Evolutionary conservation across 495 filamentous ascomycete species (phyloP).

Genomic region (Opeltia flavorubescens): DNA sequence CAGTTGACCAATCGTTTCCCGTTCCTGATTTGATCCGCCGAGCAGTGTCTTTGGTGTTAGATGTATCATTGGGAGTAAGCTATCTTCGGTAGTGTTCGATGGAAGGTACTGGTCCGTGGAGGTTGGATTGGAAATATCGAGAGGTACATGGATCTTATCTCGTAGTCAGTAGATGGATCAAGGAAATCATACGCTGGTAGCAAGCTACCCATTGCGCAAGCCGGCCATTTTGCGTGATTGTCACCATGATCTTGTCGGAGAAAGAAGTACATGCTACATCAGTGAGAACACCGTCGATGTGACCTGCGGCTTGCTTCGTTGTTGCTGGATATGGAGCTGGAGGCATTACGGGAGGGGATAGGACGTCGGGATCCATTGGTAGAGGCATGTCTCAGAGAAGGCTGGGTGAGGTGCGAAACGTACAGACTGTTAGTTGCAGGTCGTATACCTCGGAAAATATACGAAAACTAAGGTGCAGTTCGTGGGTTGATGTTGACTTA

Average conservation of each 20-base stretch:
- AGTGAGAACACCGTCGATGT: constrained; percentile 53
- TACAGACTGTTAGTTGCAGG: too few relatives aligned
- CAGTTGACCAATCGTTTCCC: constrained; percentile 75
- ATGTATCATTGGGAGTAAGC: constrained; percentile 59
- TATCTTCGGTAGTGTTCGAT: constrained; percentile 33
- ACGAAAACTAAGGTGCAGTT: too few relatives aligned
- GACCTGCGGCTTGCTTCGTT: constrained; percentile 49
- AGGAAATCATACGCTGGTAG: neutral
- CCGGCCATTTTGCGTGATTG: constrained; percentile 71
- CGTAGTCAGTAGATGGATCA: neutral
- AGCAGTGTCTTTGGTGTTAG: constrained; percentile 80
- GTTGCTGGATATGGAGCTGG: constrained; percentile 53
- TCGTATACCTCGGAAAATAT: too few relatives aligned
- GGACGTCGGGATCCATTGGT: constrained; percentile 7
- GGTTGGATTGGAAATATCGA: constrained; percentile 51
- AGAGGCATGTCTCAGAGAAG: constrained; percentile 10
- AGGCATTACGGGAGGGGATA: neutral
- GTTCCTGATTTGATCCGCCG: constrained; percentile 64
- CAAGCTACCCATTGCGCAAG: constrained; percentile 67
- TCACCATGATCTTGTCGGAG: constrained; percentile 85
- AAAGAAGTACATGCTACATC: constrained; percentile 59
- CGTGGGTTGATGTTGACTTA: too few relatives aligned
- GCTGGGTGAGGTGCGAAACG: too few relatives aligned
- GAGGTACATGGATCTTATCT: constrained; percentile 69
- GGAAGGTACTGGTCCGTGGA: constrained; percentile 40